Base-by-base conservation (phyloP, 169 alveolate genomes). In the Plasmodium vivax region DNA sequence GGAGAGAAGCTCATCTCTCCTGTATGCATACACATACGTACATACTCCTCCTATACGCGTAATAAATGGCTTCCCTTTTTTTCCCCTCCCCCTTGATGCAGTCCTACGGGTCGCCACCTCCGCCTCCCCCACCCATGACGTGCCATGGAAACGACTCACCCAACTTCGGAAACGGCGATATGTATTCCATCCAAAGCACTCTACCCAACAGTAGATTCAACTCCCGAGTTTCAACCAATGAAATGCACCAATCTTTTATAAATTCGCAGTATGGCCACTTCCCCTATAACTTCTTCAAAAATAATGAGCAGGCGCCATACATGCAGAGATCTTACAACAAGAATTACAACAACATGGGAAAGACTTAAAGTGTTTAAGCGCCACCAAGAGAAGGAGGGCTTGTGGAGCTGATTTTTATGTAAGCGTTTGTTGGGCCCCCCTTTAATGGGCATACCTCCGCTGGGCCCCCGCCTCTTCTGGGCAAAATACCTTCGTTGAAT, bases 91-190 rank as follows among this genome's bases (percentile, higher is more conserved):
- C 23, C 43, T 36, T 36, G 41, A 16, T 81, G 62, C 62, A 88
- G 94, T 77, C 84, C 56, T 88, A 80, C 72, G 54, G 74, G n/a
- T 77, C 90, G 5, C 91, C 94, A 9, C 91, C 94, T 38, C 94
- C 94, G 2, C 94, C 94, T 36, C 94, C 94, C n/a, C 94, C 94
- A 41, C 94, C 94, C 47, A 79, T 88, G 30, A 16, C 84, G 16
- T 88, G 94, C 68, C 94, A 81, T 62, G 88, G 91, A 88, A 88
- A 88, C 19, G 94, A 88, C 23, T 58, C 94, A 58, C 43, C 91
- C 72, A 62, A 56, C 32, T 88, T 43, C n/a, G 90, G 75, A 30
- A 80, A 30, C 47, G 83, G 45, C 47, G 94, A 88, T 23, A 79
- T 88, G 83, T 88, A 79, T 81, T 36, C 90, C 16, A 79, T 88